Percentiles rank a stretch among this genome's conserved stretches.
Evolutionary conservation across 257 asterid genomes (phyloP).

Genomic region (Leptodermis oblonga): DNA sequence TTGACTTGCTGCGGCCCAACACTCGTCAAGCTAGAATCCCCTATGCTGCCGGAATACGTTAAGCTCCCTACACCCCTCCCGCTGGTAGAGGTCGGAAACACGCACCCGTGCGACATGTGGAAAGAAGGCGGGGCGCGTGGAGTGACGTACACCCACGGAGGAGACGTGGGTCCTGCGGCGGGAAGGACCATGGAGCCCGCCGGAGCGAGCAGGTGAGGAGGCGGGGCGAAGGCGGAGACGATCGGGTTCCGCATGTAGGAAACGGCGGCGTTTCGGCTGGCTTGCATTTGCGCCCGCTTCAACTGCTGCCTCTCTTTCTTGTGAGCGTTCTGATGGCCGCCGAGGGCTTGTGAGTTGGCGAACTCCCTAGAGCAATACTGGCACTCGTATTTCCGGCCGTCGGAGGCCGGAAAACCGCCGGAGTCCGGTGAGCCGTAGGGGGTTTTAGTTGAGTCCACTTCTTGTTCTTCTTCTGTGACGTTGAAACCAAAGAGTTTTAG

Average conservation of each 20-base stretch:
- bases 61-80: slow-evolving; percentile 47
- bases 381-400: slow-evolving; percentile 91
- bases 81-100: slow-evolving; percentile 39
- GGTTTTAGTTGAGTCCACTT: slow-evolving; percentile 38
- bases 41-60: slow-evolving; percentile 44
- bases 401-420: slow-evolving; percentile 39
- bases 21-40: slow-evolving; percentile 44
- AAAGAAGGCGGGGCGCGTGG: slow-evolving; percentile 70
- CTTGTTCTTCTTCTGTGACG: slow-evolving; percentile 59
- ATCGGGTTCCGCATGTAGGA: slow-evolving; percentile 91
- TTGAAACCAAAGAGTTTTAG: slow-evolving; percentile 83
- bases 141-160: slow-evolving; percentile 59
- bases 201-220: slow-evolving; percentile 70
- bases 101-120: slow-evolving; percentile 73
- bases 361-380: slow-evolving; percentile 94
- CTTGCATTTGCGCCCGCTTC: slow-evolving; percentile 88
- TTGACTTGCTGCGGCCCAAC: slow-evolving; percentile 55
- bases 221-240: slow-evolving; percentile 76
- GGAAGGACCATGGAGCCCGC: slow-evolving; percentile 38
- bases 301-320: slow-evolving; percentile 90
- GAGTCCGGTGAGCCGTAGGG: slow-evolving; percentile 43
- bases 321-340: slow-evolving; percentile 97
- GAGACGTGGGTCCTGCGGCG: slow-evolving; percentile 24
- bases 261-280: slow-evolving; percentile 80
- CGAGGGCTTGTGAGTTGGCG: slow-evolving; percentile 92